phyloP scores from a whole-genome alignment of 352 stramenopile species.

The Globisporangium middletonii region DNA sequence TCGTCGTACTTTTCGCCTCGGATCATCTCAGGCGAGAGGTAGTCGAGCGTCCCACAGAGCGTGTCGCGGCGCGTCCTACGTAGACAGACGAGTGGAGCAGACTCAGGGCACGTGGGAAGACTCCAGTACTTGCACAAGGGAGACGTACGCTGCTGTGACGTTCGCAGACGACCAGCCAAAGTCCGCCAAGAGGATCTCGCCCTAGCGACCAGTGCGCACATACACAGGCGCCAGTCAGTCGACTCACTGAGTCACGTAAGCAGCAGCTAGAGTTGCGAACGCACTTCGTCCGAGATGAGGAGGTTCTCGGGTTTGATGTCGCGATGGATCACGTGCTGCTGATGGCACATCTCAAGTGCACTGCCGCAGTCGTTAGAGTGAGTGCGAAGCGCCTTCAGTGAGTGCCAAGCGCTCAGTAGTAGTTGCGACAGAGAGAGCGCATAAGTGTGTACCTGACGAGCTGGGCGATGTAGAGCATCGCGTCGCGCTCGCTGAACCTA shows the following conservation, averaged over 20 bases:
- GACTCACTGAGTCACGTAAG: background rate
- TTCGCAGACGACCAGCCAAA: conserved; percentile 98
- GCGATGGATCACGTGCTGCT: conserved; percentile 87
- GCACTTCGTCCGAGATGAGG: conserved; percentile 67
- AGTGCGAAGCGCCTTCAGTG: background rate
- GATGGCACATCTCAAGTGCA: conserved; percentile 61
- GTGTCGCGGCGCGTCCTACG: conserved; percentile 90
- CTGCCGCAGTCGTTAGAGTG: conserved; percentile 7
- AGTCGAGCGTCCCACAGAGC: conserved; percentile 98
- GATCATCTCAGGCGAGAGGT: conserved; percentile 99
- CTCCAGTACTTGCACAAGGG: no score
- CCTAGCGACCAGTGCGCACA: conserved; percentile 15
- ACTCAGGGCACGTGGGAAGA: background rate
- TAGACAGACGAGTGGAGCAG: background rate
- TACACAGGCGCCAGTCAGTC: no score
- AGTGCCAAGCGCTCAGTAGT: no score
- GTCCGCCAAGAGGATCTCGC: conserved; percentile 97
- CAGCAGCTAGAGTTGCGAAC: background rate
- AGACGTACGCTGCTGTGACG: conserved; percentile 58
- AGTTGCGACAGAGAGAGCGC: background rate
- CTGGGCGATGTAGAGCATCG: conserved; percentile 63
- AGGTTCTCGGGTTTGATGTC: conserved; percentile 97
- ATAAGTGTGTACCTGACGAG: conserved; percentile 41
- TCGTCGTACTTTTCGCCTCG: conserved; percentile 97
- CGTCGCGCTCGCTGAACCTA: conserved; percentile 58